Base-by-base conservation (phyloP, 2,329 filamentous ascomycete genomes). In the Verruconis gallopava region DNA sequence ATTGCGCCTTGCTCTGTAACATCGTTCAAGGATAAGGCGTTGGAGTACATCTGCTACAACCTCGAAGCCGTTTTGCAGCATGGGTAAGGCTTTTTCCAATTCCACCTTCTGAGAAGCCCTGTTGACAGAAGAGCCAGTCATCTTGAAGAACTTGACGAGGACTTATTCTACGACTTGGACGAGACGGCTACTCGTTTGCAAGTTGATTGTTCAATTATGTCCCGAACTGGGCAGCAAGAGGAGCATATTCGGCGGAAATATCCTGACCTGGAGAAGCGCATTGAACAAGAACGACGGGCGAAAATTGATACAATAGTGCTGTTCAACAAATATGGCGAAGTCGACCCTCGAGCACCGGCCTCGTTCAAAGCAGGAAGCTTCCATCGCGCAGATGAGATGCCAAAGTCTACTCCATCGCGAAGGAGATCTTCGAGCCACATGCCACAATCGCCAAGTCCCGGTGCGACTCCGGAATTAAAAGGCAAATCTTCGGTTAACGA, bases 1-100 rank as follows among this genome's bases (percentile, higher is more conserved):
- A 81, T 95, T 46, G 82, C 85, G 35, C 82, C 84, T 2, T 93
- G 82, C 55, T 81, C 81, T 0, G 78, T 94, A 4, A 76, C 75
- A 1, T 77, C 82, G 44, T 95, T 98, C 64, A 94, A 93, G 59
- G 75, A 91, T 50, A 81, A 82, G 6, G 84, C 82, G 0, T 66
- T 96, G 21, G 85, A 94, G 57, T 98, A 95, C 55, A 77, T 95
- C 17, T 94, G 86, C 52, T 66, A 94, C 35, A 93, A 94, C 53
- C 69, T 96, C 44, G 91, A 98, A 59, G 77, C 79, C 4, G 85
- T 96, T 71, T 75, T 98, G 39, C 86, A 95, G 54, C 94, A 93
- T 48, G 81, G 85, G 65, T 69, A 56, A 51, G 60, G 52, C 22
- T n/a, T 18, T 28, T 28, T 41, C 21, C 15, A 6, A 20, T 19